phyloP scores from a whole-genome alignment of 2,329 filamentous ascomycete species.

The Fusarium virguliforme region DNA sequence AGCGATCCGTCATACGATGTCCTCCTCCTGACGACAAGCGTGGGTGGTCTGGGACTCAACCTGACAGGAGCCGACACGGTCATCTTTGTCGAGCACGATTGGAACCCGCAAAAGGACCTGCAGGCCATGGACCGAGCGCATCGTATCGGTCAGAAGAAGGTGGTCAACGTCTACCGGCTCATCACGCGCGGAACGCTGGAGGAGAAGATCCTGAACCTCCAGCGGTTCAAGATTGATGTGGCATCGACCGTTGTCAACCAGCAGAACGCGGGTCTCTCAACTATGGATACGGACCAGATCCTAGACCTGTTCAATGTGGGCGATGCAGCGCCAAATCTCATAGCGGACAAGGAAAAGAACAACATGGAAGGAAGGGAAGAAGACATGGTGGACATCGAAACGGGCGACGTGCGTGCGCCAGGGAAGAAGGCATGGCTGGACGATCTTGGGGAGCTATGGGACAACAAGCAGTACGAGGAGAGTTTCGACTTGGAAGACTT shows the following conservation, averaged over 20 bases:
- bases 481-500: conserved; percentile 97
- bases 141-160: conserved; percentile 99
- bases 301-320: conserved; percentile 95
- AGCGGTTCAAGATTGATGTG: conserved; percentile 99
- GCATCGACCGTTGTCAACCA: conserved; percentile 99
- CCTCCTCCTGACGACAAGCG: conserved; percentile 92
- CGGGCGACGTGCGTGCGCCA: conserved; percentile 94
- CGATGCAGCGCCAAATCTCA: conserved; percentile 79
- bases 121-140: conserved; percentile 99
- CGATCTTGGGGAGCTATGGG: conserved; percentile 96
- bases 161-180: conserved; percentile 97
- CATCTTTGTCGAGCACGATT: conserved; percentile 99
- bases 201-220: conserved; percentile 97
- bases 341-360: conserved; percentile 73
- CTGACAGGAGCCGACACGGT: conserved; percentile 97
- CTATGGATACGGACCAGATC: conserved; percentile 99
- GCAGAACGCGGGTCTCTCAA: conserved; percentile 93
- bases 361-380: conserved; percentile 77
- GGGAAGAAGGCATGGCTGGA: conserved; percentile 97
- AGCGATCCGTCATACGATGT: conserved; percentile 97
- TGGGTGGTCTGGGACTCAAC: conserved; percentile 94
- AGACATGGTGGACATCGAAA: conserved; percentile 94
- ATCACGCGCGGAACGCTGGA: conserved; percentile 96
- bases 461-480: conserved; percentile 97
- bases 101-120: conserved; percentile 99